Evolutionary conservation across 1,284 basidiomycete species (phyloP), one percentile per base, ranked within the genome.

Genomic region (Schizophyllum commune): DNA sequence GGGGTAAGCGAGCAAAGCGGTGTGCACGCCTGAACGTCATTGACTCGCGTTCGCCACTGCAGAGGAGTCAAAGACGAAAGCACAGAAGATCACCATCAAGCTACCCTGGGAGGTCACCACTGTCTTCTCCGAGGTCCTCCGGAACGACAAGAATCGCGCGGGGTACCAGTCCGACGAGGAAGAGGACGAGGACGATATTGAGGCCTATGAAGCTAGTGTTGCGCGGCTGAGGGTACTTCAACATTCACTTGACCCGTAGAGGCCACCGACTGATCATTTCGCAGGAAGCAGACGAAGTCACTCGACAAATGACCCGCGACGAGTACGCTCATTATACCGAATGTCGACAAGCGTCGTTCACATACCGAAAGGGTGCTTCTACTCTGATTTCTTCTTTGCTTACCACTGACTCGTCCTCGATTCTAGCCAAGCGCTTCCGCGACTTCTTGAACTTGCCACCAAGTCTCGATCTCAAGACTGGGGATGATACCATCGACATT

Each of bases 251-350:
- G 9, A 2, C 19, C 22, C 27, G 13, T 32, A 59, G 52, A n/a
- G n/a, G 59, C 62, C 34, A 62, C 34, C 19, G 51, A 39, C 22
- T 47, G 2, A 47, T 47, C 8, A 47, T 47, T 3, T 17, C 57
- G 8, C 70, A 94, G 85, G 93, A 96, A 81, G 94, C 94, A 4
- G 96, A 98, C 72, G 93, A 97, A 68, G 91, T 94, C 5, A 98
- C 96, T 0, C 83, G 93, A 58, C 85, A 93, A 73, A 98, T 98
- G 96, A 97, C 94, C 0, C 82, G 92, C 65, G 95, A 98, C 70
- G 94, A 98, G 69, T 98, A 98, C 71, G 92, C 96, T 64, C 94
- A 97, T 71, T 99, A 98, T 72, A 95, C 95, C 1, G 95, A 98
- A 70, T 98, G 96, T 76, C 84, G 96, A 59, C 95, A 98, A 74